Evolutionary conservation across 2,329 filamentous ascomycete genomes (phyloP), one percentile per base, ranked within the genome.

Genomic region (Aspergillus eucalypticola): DNA sequence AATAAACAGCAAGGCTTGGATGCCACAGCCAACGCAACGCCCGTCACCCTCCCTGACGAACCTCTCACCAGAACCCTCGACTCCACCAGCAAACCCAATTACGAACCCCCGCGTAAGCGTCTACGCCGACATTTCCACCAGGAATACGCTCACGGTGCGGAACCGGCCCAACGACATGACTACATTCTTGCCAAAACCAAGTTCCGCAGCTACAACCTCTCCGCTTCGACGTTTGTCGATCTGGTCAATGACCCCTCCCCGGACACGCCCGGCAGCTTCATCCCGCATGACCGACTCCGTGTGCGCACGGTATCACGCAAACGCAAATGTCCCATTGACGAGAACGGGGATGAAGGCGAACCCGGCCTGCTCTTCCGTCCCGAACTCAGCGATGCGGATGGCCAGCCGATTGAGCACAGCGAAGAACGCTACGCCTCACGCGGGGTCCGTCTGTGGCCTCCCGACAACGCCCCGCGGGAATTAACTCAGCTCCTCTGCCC

Each of bases 121-220:
- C 62, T 77, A 7, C 70, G 72, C 46, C 69, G 73, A 21, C 66
- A 77, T 60, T 76, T 76, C 15, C 78, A 80, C 56, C 54, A 70
- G 8, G 78, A 81, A 65, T 78, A 79, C 62, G 69, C 72, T 3
- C 49, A 61, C 15, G 64, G 68, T 10, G 51, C 62, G 15, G 66
- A 70, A 21, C 58, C 65, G 10, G 56, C 64, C 7, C 56, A 49
- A 1, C 70, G 71, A 21, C 73, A 69, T 13, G 78, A 80, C 58
- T 81, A 78, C 60, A 79, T 79, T 46, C 67, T 78, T 3, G 76
- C 76, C 15, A 77, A 76, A 60, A 81, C 78, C 0, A 80, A 80
- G 54, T 77, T 75, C 60, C 75, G 75, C 55, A 70, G 72, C 23
- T 81, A 81, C 62, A 74, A 79, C 42, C 70, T 73, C 49, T 75